These are phyloP conservation scores for Pterocarpus macrocarpus DNA, from an alignment of 306 rosid genomes.

Conservation along the genomic window DNA sequence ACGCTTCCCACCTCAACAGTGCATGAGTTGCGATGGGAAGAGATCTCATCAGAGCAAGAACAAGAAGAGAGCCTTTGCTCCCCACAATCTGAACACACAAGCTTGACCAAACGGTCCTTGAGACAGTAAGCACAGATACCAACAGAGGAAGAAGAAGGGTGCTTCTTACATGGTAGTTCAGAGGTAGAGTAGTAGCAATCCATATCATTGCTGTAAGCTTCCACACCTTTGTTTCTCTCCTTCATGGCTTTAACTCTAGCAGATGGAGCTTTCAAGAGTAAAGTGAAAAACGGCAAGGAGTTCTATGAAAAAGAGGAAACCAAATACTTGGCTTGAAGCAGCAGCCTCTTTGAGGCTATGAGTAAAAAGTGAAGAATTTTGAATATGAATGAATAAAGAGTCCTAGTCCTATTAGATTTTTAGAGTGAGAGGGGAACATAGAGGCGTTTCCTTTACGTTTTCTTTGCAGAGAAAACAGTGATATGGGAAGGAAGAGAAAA, in stretches of 20 bases:
- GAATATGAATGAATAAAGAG: conserved; percentile 58
- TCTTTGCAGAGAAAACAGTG: conserved; percentile 63
- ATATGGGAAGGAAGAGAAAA: conserved; percentile 35
- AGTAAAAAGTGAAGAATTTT: conserved; percentile 46
- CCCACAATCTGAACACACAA: conserved; percentile 97
- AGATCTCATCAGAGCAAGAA: conserved; percentile 94
- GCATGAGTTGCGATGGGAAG: conserved; percentile 86
- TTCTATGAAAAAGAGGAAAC: conserved; percentile 16
- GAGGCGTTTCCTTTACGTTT: conserved; percentile 93
- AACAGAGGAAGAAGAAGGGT: conserved; percentile 83
- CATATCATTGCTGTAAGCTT: conserved; percentile 63
- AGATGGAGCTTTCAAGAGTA: conserved; percentile 41
- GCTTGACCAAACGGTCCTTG: conserved; percentile 80
- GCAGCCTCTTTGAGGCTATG: conserved; percentile 45
- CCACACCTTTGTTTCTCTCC: conserved; percentile 82
- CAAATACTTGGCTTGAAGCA: conserved; percentile 51
- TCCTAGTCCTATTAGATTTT: conserved; percentile 36
- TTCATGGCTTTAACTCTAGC: conserved; percentile 52
- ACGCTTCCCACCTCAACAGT: conserved; percentile 90
- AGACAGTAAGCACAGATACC: conserved; percentile 92
- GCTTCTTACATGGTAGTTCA: conserved; percentile 78
- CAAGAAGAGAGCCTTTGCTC: conserved; percentile 98
- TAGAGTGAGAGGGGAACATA: conserved; percentile 54
- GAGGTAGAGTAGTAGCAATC: conserved; percentile 79
- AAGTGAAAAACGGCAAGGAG: conserved; percentile 35